A percentile compares a stretch with the other conserved stretches of the same genome.
Evolutionary conservation across 345 rosid species (phyloP).

Genomic region (Pugionium cornutum): DNA sequence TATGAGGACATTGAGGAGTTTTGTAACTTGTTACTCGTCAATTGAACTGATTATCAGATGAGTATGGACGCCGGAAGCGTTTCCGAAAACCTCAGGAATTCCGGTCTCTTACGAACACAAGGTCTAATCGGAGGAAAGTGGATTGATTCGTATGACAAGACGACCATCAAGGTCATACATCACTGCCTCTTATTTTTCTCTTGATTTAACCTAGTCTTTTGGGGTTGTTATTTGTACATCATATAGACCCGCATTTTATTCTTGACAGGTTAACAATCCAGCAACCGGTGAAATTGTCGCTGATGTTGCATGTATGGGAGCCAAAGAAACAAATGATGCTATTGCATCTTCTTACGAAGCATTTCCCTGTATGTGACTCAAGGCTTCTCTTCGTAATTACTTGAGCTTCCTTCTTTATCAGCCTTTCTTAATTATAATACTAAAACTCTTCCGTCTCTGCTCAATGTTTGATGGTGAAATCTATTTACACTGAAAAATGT

Average conservation of each 20-base stretch:
- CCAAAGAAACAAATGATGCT: constrained; percentile 80
- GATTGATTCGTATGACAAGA: constrained; percentile 73
- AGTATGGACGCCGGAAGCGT: constrained; percentile 54
- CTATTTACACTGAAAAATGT: constrained; percentile 12
- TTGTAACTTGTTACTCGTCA: constrained; percentile 9
- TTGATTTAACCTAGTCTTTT: background rate
- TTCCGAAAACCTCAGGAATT: constrained; percentile 46
- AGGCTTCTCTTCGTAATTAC: constrained; percentile 14
- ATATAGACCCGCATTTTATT: background rate
- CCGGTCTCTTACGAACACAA: constrained; percentile 63
- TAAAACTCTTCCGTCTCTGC: background rate
- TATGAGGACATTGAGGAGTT: background rate
- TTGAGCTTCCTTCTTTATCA: background rate
- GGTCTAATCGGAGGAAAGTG: constrained; percentile 91
- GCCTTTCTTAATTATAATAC: background rate
- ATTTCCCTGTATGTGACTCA: constrained; percentile 56
- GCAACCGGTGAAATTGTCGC: constrained; percentile 81
- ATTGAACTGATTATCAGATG: constrained; percentile 49
- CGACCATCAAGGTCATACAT: constrained; percentile 60
- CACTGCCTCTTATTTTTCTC: background rate
- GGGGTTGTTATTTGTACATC: constrained; percentile 2
- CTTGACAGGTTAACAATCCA: constrained; percentile 78
- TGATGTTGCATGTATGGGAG: constrained; percentile 81
- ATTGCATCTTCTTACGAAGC: constrained; percentile 81
- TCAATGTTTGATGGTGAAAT: constrained; percentile 21